Percentiles rank a stretch among this genome's conserved stretches.
Conservation (phyloP, 108 stramenopile genomes). For the Ochromonas danica region DNA sequence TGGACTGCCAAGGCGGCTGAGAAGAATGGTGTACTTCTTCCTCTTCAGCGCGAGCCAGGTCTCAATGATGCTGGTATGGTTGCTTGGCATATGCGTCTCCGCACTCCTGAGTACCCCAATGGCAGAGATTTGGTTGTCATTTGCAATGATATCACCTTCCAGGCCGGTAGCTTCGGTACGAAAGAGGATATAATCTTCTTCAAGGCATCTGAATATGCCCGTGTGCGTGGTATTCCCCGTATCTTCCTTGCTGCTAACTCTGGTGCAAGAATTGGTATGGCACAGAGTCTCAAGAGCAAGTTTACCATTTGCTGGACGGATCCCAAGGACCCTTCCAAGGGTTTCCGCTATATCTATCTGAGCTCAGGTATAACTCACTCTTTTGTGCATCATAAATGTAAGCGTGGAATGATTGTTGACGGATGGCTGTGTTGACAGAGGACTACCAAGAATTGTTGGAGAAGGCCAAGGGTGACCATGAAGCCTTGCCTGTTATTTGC, state of each 20-base stretch:
- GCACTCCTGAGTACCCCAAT: slow-evolving; percentile 91
- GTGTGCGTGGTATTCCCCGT: slow-evolving; percentile 76
- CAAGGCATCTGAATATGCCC: slow-evolving; percentile 24
- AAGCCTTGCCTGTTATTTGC: slow-evolving; percentile 34
- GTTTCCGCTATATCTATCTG: slow-evolving; percentile 92
- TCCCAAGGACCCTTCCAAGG: slow-evolving; percentile 84
- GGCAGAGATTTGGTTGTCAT: slow-evolving; percentile 94
- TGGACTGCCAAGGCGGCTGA: slow-evolving; percentile 34
- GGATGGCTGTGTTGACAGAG: slow-evolving; percentile 40
- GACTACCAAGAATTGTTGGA: slow-evolving; percentile 69
- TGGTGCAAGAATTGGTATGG: slow-evolving; percentile 94
- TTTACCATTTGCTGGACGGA: slow-evolving; percentile 94
- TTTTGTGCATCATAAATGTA: background rate
- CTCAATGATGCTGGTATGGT: slow-evolving; percentile 99
- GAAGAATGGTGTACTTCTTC: background rate
- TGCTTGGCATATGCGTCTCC: slow-evolving; percentile 91
- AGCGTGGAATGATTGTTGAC: background rate
- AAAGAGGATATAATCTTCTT: slow-evolving; percentile 96
- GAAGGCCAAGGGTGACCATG: slow-evolving; percentile 33
- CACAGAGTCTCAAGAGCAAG: slow-evolving; percentile 82
- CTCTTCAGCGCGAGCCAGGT: slow-evolving; percentile 71
- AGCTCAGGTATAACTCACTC: slow-evolving; percentile 40
- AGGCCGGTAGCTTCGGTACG: slow-evolving; percentile 97
- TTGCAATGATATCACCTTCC: slow-evolving; percentile 96
- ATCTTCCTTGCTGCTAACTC: slow-evolving; percentile 90